phyloP scores from a whole-genome alignment of 179 eudicot genomes.

The Kewa caespitosa region DNA sequence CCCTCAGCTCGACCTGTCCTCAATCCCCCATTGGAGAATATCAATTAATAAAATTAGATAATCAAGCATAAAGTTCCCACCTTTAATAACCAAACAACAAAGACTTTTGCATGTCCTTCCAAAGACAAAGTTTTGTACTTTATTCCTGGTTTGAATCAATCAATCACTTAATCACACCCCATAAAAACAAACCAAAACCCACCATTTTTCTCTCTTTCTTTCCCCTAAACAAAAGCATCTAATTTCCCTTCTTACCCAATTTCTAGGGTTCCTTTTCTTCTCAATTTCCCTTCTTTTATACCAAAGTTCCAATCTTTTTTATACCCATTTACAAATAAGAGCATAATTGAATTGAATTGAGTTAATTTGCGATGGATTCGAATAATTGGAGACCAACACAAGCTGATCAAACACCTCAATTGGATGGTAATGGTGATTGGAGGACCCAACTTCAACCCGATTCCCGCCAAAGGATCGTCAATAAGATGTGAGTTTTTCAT shows the following conservation, averaged over 20 bases:
- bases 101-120: too few relatives aligned
- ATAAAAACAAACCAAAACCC: neutral
- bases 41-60: too few relatives aligned
- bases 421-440: slow-evolving; percentile 37
- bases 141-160: too few relatives aligned
- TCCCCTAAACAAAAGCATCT: too few relatives aligned
- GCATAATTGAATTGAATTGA: neutral
- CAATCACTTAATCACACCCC: neutral
- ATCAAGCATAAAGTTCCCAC: too few relatives aligned
- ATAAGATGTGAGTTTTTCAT: slow-evolving; percentile 31
- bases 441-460: slow-evolving; percentile 32
- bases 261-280: slow-evolving; percentile 11
- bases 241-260: neutral
- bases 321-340: too few relatives aligned
- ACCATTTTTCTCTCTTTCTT: neutral
- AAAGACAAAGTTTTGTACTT: too few relatives aligned
- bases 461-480: slow-evolving; percentile 39
- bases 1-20: too few relatives aligned
- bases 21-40: too few relatives aligned
- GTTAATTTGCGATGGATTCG: slow-evolving; percentile 16
- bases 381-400: slow-evolving; percentile 18
- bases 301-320: neutral
- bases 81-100: too few relatives aligned
- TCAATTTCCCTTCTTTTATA: neutral
- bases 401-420: slow-evolving; percentile 13